Evolutionary conservation across 2,329 filamentous ascomycete genomes (phyloP), one percentile per base, ranked within the genome.

Genomic region (Alternaria longipes): DNA sequence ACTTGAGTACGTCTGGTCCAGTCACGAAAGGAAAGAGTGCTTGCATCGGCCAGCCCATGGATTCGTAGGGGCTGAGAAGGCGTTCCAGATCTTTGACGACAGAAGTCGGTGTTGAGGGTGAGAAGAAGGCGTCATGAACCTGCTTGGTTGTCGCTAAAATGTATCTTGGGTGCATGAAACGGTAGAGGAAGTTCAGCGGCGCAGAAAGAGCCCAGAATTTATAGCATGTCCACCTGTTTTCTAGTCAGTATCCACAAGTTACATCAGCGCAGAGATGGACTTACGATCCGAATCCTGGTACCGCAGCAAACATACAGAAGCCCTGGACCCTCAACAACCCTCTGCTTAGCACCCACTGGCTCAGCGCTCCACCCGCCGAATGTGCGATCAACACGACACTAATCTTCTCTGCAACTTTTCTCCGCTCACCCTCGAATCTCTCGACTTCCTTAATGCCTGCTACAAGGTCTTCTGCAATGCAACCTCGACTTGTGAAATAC

Each of bases 81-180:
- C 69, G 66, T 64, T 83, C 81, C 54, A 87, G 83, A 3, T 76
- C 72, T 3, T 72, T 51, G 2, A 86, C 78, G 5, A 81, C 73
- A 2, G 72, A 63, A 5, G 78, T 72, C 0, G 82, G 79, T 47
- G 82, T 30, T 83, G 71, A 63, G 0, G 79, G 65, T 50, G 83
- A 82, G 70, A 87, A 87, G 73, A 88, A 87, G 2, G 80, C 82
- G 5, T 76, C 77, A 20, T 80, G 80, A 1, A 84, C 81, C 12
- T 87, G 76, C n/a, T 71, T 68, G 0, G 83, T 83, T 18, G 83
- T 84, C 1, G 83, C 84, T 2, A 87, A 79, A 1, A 84, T 82
- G 49, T 85, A 87, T 61, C 84, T 77, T 28, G 85, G 62, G 11
- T 77, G 68, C 67, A 86, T 86, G 76, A 81, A 83, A 1, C 82